Evolutionary conservation across 257 asterid species (phyloP).

Genomic region (Fraxinus americana): DNA sequence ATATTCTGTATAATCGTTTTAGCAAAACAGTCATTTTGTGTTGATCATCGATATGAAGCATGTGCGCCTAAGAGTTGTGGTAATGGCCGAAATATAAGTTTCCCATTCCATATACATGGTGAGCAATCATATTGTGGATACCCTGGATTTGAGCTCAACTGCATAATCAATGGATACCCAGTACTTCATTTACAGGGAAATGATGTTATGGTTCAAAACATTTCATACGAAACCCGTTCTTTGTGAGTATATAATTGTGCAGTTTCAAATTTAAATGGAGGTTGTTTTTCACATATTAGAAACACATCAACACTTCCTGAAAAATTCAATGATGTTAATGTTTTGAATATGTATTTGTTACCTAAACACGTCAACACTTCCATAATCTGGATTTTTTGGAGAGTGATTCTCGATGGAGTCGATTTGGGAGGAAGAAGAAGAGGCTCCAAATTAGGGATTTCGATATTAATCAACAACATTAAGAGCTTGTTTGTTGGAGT

Average conservation of each 20-base stretch:
- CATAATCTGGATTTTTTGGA: too few species aligned
- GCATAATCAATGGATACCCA: constrained; percentile 39
- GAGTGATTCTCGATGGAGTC: too few species aligned
- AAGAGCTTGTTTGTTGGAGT: too few species aligned
- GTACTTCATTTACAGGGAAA: constrained; percentile 27
- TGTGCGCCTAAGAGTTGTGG: constrained; percentile 44
- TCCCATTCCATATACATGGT: constrained; percentile 50
- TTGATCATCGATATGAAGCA: constrained; percentile 40
- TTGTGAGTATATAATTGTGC: constrained; percentile 36
- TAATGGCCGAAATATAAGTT: constrained; percentile 49
- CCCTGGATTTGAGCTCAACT: constrained; percentile 40
- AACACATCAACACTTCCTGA: constrained; percentile 26
- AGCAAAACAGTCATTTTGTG: constrained; percentile 31
- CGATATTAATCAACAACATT: too few species aligned
- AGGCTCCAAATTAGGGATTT: too few species aligned
- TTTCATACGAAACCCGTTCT: constrained; percentile 28
- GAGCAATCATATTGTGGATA: constrained; percentile 53
- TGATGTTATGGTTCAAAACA: constrained; percentile 37
- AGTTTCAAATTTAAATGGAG: neutral
- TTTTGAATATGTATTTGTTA: constrained; percentile 36
- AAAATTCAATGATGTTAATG: neutral
- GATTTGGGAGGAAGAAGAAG: too few species aligned
- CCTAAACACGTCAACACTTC: constrained; percentile 4
- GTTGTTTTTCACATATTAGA: constrained; percentile 37
- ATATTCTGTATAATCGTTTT: constrained; percentile 35